Conservation (phyloP, 192 early-diverging fungal species). For the Pilaira anomala region DNA sequence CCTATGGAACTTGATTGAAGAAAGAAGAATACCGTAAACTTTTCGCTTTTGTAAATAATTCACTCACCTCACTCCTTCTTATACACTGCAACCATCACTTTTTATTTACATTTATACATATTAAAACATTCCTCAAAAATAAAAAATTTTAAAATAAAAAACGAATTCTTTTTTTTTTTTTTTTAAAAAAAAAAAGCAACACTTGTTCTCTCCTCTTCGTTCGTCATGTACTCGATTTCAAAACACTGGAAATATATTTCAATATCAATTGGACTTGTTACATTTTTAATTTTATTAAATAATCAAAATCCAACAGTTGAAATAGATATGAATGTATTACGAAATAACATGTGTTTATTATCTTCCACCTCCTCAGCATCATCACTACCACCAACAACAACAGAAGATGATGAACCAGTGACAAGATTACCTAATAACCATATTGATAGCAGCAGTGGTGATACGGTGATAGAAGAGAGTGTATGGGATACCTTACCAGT, state of each 20-base stretch:
- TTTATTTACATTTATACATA: not conserved
- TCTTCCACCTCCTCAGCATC: no score
- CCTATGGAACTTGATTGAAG: constrained; percentile 14
- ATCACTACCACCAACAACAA: not conserved
- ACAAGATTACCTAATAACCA: not conserved
- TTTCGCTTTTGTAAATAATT: not conserved
- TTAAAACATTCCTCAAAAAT: constrained; percentile 3
- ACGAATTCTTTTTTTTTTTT: no score
- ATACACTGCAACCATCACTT: not conserved
- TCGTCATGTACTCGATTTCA: no score
- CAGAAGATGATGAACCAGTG: not conserved
- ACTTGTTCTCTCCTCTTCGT: no score
- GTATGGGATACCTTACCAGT: constrained; percentile 11
- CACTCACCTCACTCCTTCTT: not conserved
- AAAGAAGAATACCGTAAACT: not conserved
- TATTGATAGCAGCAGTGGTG: not conserved
- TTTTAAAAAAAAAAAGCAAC: no score
- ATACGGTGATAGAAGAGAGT: not conserved
- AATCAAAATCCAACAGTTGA: no score
- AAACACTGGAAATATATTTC: no score
- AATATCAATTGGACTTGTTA: no score
- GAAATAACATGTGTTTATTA: no score
- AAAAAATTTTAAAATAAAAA: no score
- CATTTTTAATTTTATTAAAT: no score
- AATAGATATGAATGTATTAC: no score